Evolutionary conservation across 306 rosid genomes (phyloP), one percentile per base, ranked within the genome.

Genomic region (Macrotyloma uniflorum): DNA sequence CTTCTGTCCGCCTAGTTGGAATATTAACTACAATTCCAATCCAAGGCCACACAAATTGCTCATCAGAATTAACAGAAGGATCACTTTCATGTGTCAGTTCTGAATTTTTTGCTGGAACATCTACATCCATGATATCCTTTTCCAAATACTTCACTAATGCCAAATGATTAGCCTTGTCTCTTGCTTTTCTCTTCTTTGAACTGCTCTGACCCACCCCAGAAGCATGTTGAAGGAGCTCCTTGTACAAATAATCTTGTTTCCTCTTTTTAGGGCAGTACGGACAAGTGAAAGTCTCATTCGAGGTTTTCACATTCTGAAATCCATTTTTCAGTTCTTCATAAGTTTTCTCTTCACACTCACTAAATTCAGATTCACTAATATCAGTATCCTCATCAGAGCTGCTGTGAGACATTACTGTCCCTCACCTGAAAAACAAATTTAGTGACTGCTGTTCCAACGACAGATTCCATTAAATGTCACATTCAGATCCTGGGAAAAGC

Each of bases 31-130:
- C 93, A 32, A 95, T 65, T 54, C 98, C 98, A 43, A 80, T 86
- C 98, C 98, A 92, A 38, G 98, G 98, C 97, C 97, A 90, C 74
- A 95, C 97, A 72, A 92, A 85, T 78, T 87, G 88, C 77, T 92
- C 98, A 74, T 86, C 88, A 19, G 83, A 87, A 80, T 89, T 76
- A 51, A 69, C 76, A 23, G 72, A 69, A 49, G 87, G 77, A 20
- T 89, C 85, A 20, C 78, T 72, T 67, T 83, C 81, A 40, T 30
- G 77, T 2, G 22, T 86, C 30, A 63, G 79, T 80, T 86, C 64
- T 24, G 75, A 32, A 62, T 62, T 45, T 2, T 30, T 46, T 19
- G 50, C 20, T 2, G 91, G 89, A 86, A 84, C 85, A 75, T 51
- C 85, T 33, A 81, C 85, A 42, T 77, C 72, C 67, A 76, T 79